These are phyloP conservation scores for Blastobotrys illinoisensis DNA, from an alignment of 1,139 yeast genomes.

Conservation along the genomic window DNA sequence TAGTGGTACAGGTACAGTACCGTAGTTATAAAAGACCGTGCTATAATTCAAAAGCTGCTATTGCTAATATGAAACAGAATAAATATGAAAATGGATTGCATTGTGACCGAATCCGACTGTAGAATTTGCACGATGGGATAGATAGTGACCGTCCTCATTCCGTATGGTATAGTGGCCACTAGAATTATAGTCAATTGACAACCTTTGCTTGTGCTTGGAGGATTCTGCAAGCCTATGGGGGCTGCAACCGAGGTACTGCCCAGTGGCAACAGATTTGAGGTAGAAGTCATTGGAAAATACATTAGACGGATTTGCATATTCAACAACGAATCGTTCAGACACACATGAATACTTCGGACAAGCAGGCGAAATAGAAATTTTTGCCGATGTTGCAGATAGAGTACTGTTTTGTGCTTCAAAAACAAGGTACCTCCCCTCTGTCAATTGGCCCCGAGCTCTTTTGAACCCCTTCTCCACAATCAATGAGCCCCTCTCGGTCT, in stretches of 20 bases:
- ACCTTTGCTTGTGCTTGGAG: neutral
- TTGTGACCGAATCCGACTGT: constrained; percentile 3
- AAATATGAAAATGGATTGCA: constrained; percentile 6
- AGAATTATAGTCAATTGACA: constrained; percentile 12
- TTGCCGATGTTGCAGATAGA: constrained; percentile 1
- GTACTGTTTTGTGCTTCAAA: constrained; percentile 4
- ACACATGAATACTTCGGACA: constrained; percentile 8
- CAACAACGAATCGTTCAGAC: constrained; percentile 15
- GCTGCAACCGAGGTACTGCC: constrained; percentile 8
- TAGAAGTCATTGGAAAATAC: constrained; percentile 16
- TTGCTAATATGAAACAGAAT: constrained; percentile 8
- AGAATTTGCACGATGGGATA: constrained; percentile 4
- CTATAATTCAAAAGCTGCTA: too few species aligned
- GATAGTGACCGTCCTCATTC: constrained; percentile 5
- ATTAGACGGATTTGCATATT: constrained; percentile 6
- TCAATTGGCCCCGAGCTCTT: constrained; percentile 21
- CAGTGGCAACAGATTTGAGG: constrained; percentile 11
- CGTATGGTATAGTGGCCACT: constrained; percentile 16
- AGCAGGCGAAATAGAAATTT: constrained; percentile 1
- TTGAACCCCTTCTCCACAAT: constrained; percentile 23
- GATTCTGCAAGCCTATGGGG: neutral
- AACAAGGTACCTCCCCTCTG: constrained; percentile 26
- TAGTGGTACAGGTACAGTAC: too few species aligned
- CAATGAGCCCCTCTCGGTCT: constrained; percentile 17
- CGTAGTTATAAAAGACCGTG: too few species aligned